Evolutionary conservation across 1,284 basidiomycete genomes (phyloP).

Genomic region (Cryptococcus sp.): DNA sequence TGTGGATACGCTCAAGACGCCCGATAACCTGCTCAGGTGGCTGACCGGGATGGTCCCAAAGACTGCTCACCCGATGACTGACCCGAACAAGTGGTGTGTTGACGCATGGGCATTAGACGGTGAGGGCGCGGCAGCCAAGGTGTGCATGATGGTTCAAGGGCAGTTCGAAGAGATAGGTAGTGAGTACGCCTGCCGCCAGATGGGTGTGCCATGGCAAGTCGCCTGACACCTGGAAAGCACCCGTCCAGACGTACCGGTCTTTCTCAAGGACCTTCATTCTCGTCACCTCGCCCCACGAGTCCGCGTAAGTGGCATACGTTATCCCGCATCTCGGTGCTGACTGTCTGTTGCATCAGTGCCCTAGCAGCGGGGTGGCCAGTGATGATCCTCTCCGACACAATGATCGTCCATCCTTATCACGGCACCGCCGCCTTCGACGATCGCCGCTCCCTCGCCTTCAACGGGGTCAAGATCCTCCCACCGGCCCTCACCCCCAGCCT

Average conservation of each 20-base stretch:
- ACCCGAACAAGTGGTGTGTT: conserved; percentile 76
- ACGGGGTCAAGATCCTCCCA: conserved; percentile 41
- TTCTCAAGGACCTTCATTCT: conserved; percentile 92
- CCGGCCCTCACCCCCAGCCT: conserved; percentile 4
- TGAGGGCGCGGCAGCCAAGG: conserved; percentile 55
- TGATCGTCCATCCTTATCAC: conserved; percentile 76
- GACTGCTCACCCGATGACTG: conserved; percentile 71
- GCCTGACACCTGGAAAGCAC: conserved; percentile 14
- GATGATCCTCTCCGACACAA: conserved; percentile 80
- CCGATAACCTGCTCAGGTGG: conserved; percentile 47
- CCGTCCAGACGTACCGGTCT: conserved; percentile 60
- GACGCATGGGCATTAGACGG: conserved; percentile 77
- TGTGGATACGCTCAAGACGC: conserved; percentile 66
- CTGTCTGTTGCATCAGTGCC: no score
- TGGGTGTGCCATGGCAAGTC: neutral
- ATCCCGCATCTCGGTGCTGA: no score
- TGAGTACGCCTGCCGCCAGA: conserved; percentile 49
- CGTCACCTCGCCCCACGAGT: conserved; percentile 72
- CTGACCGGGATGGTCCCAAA: conserved; percentile 62
- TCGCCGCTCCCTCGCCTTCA: conserved; percentile 23
- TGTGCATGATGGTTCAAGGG: conserved; percentile 85
- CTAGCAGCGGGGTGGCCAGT: conserved; percentile 74
- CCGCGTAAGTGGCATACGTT: conserved; percentile 59
- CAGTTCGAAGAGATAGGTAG: conserved; percentile 75
- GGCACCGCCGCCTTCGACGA: conserved; percentile 63